Evolutionary conservation across 1,284 basidiomycete genomes (phyloP), one percentile per base, ranked within the genome.

Genomic region (Marasmius sp.): DNA sequence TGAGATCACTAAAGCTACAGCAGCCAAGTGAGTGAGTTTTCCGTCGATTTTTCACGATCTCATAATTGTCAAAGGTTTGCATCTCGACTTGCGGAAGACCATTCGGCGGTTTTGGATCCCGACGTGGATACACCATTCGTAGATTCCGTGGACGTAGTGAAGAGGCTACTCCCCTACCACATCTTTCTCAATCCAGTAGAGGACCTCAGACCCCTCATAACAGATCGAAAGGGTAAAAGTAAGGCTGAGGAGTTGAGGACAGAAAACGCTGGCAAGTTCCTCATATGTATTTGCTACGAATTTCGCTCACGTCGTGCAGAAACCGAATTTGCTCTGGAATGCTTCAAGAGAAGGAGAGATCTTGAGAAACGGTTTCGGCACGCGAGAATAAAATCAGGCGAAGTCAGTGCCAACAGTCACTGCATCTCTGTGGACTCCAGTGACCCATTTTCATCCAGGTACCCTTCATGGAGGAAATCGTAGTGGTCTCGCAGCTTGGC

Each of bases 141-240:
- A 20, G 84, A 89, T 68, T 73, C 79, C 11, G 68, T 74, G 6
- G 91, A 93, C 69, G 87, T 79, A 1, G 77, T 92, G 22, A 79
- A 81, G 16, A 81, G 90, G 57, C 77, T 93, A 16, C 74, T 93
- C 27, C 91, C 91, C 0, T 93, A 90, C 70, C 91, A 93, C 70
- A 74, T 93, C 57, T 91, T 87, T 66, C 88, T 89, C 65, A 86
- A 90, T 61, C 90, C 90, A 0, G 74, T 74, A 60, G 85, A 87
- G 49, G 91, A 92, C 67, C 66, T 90, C 61, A 71, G 74, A 18
- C 47, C 66, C 9, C 58, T 79, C 55, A 66, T 62, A 54, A 72
- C 70, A 22, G 79, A 74, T 61, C 75, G 76, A 48, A 91, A 91
- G 71, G 83, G 85, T 7, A 90, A 89, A 69, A 83, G 74, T 62